Base-by-base conservation (phyloP, 2,329 filamentous ascomycete species). In the Celoporthe dispersa region DNA sequence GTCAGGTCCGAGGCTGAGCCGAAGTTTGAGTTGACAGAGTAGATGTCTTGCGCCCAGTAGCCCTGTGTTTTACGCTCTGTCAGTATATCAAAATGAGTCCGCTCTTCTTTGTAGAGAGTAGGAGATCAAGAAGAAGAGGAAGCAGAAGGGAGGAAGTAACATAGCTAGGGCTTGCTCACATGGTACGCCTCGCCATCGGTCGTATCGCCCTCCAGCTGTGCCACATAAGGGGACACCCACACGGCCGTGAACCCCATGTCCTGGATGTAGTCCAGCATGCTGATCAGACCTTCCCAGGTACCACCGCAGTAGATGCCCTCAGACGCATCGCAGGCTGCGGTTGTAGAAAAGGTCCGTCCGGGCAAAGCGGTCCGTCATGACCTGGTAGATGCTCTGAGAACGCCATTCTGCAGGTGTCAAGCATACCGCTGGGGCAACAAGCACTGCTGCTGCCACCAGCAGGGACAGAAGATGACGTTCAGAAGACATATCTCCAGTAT, bases 31-130 rank as follows among this genome's bases (percentile, higher is more conserved):
- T 88, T 86, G 41, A 89, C 74, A 11, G 77, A 74, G 73, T 85
- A 85, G 31, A 86, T 79, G 68, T 86, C 80, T 70, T 85, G 80
- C n/a, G 84, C 83, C 85, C 84, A 86, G 75, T 85, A 87, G 8
- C 84, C 84, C 67, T 86, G 82, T 79, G 74, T 11, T 82, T 78
- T 64, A 28, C 33, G 11, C 22, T 28, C 14, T 0, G 48, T 71
- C 14, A 68, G 60, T n/a, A 48, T 48, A 48, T 48, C 44, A 3
- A 48, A 8, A 22, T 22, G 7, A n/a, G 44, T 48, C 7, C n/a
- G 22, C 22, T 7, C 6, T n/a, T 48, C 6, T 7, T 48, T 12
- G n/a, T n/a, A n/a, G n/a, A n/a, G n/a, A n/a, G n/a, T n/a, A n/a
- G n/a, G n/a, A n/a, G n/a, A n/a, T n/a, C n/a, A n/a, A n/a, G n/a